Base-by-base conservation (phyloP, 2,329 filamentous ascomycete species). In the Arthrobotrys sinensis region DNA sequence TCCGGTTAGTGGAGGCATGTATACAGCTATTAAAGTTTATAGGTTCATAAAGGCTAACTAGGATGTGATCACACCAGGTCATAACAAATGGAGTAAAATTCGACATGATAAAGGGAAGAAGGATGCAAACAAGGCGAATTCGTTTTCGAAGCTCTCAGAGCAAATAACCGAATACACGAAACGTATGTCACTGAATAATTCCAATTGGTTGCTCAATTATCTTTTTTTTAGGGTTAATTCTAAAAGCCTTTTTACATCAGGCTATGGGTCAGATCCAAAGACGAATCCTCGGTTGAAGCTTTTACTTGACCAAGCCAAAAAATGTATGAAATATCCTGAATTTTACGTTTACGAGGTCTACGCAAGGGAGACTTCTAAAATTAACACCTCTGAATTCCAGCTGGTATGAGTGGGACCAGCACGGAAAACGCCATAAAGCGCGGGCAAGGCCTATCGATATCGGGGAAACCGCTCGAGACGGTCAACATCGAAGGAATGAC, bases 71-170 rank as follows among this genome's bases (percentile, higher is more conserved):
- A 34, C n/a, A 8, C 14, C 38, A 24, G 94, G 94, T 12, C 94
- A 97, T 85, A 97, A 91, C 85, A 92, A 94, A 84, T 99, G 96
- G 96, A 94, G 93, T 73, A 97, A 96, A 83, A 98, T 97, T 85
- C 93, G 91, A 83, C 96, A 98, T 84, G 93, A 96, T 84, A 99
- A 99, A 85, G 94, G 91, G 64, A 93, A 91, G 79, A 92, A 91
- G 73, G 96, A 99, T 84, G 88, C 88, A 76, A 91, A 91, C 81
- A 97, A 94, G 85, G 93, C 90, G 85, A 88, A 88, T 50, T 88
- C 91, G 81, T 91, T 94, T 34, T 89, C 88, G 55, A 84, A 87
- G 52, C 88, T 96, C 81, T 88, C 91, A 21, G 91, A 92, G 81
- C 89, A 91, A 77, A 91, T 98, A 72, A 89, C 91, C 62, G 77